Evolutionary conservation across 306 rosid genomes (phyloP), one percentile per base, ranked within the genome.

Genomic region (Leucaena leucocephala): DNA sequence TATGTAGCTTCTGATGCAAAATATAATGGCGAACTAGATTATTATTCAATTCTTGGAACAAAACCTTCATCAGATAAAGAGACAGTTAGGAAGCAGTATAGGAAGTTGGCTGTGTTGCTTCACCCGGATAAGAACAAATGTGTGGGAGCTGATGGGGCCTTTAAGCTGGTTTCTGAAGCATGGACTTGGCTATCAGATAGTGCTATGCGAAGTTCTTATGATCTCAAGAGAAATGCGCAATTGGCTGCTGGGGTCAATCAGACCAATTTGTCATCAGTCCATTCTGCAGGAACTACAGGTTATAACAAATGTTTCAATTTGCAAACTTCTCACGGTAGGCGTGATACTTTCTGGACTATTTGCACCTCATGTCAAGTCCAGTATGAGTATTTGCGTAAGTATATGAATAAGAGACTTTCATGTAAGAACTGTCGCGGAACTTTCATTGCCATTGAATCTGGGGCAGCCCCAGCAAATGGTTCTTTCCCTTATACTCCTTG

Each of bases 281-380:
- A 87, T 61, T 73, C 89, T 63, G 68, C 90, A 43, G 92, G 87
- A 75, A 84, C 86, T 75, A 19, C 91, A 16, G 87, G 87, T 80
- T 90, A 81, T 75, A 87, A 78, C 80, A 90, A 86, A 71, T 81
- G 88, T 78, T 84, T 94, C 84, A 90, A 83, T 81, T 71, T 86
- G 16, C 35, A 94, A 1, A 70, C 80, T 43, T 85, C 99, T 80
- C 88, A 78, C 68, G 71, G 91, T 65, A 80, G 89, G 72, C 89
- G 49, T 27, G 99, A 93, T 75, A 93, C 99, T 70, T 96, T 96
- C 81, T 96, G 99, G 99, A 96, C 99, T 6, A 91, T 96, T 48
- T 96, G 99, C 86, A 96, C 98, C 71, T 89, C 99, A 42, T 96
- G 99, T 78, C 93, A 93, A 67, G 98, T 96, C 84, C 99, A 96